phyloP scores from a whole-genome alignment of 371 early-diverging fungal species.

The Polyrhizophydium stewartii region DNA sequence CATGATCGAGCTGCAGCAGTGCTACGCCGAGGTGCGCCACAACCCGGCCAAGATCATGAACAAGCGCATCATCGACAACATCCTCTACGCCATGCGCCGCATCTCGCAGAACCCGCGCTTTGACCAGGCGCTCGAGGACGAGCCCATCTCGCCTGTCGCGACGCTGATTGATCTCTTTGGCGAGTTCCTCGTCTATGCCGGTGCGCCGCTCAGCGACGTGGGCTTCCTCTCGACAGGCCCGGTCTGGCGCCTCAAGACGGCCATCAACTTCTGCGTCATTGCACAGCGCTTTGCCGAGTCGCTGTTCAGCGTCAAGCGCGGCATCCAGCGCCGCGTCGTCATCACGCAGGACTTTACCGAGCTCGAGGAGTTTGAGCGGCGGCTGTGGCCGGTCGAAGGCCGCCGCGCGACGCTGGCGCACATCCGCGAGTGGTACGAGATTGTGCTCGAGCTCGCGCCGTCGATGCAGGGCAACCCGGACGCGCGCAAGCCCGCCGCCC shows the following conservation, averaged over 20 bases:
- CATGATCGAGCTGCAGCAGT: conserved; percentile 24
- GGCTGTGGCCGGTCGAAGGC: background rate
- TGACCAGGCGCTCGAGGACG: conserved; percentile 23
- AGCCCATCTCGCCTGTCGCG: conserved; percentile 18
- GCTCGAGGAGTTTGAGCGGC: conserved; percentile 7
- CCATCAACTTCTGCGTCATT: conserved; percentile 32
- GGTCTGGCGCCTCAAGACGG: conserved; percentile 24
- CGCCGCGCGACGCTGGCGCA: conserved; percentile 10
- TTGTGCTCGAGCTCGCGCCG: conserved; percentile 11
- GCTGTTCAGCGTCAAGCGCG: background rate
- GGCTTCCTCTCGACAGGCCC: conserved; percentile 23
- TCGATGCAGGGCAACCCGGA: background rate
- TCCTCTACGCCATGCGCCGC: conserved; percentile 25
- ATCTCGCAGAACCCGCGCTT: conserved; percentile 35
- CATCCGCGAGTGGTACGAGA: conserved; percentile 24
- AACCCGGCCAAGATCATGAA: conserved; percentile 15
- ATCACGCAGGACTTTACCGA: background rate
- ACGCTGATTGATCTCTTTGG: conserved; percentile 24
- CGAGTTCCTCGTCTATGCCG: conserved; percentile 25
- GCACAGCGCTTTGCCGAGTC: conserved; percentile 28
- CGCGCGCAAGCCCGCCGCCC: conserved; percentile 10
- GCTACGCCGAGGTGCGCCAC: conserved; percentile 26
- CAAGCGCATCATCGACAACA: conserved; percentile 34
- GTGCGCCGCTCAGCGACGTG: conserved; percentile 14
- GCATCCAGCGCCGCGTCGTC: background rate